phyloP scores from a whole-genome alignment of 2,329 filamentous ascomycete genomes.

The Calonectria pseudoreteaudii region DNA sequence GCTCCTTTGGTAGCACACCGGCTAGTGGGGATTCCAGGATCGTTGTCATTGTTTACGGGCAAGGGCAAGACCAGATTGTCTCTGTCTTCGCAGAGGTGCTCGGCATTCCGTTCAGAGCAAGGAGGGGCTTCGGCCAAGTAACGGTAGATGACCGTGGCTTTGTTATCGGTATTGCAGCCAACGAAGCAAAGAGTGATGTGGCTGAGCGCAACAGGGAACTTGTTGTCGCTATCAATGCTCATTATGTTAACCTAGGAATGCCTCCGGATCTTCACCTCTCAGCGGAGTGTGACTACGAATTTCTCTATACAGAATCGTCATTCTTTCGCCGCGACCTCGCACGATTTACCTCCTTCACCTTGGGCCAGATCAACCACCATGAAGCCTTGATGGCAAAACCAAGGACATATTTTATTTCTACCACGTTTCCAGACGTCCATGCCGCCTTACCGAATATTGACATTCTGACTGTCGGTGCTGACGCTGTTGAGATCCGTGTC shows the following conservation, averaged over 20 bases:
- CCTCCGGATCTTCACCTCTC: slow-evolving; percentile 76
- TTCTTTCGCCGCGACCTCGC: slow-evolving; percentile 82
- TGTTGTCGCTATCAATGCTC: slow-evolving; percentile 79
- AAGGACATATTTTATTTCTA: slow-evolving; percentile 87
- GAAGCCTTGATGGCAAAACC: slow-evolving; percentile 81
- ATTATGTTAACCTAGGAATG: slow-evolving; percentile 79
- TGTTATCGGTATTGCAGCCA: slow-evolving; percentile 75
- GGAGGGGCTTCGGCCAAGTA: slow-evolving; percentile 66
- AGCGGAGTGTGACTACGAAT: slow-evolving; percentile 83
- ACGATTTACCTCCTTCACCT: slow-evolving; percentile 81
- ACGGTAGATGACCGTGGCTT: slow-evolving; percentile 67
- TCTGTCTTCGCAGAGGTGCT: slow-evolving; percentile 82
- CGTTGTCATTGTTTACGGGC: slow-evolving; percentile 76
- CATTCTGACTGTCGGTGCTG: slow-evolving; percentile 86
- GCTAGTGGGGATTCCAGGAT: slow-evolving; percentile 68
- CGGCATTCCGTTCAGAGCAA: slow-evolving; percentile 76
- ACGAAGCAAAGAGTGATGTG: slow-evolving; percentile 68
- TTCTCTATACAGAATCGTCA: slow-evolving; percentile 80
- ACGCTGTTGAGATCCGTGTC: slow-evolving; percentile 87
- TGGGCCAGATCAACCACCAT: slow-evolving; percentile 84
- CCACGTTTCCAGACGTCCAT: slow-evolving; percentile 87
- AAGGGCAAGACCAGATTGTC: slow-evolving; percentile 79
- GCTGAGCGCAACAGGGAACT: slow-evolving; percentile 67
- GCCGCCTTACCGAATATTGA: slow-evolving; percentile 86
- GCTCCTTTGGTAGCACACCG: slow-evolving; percentile 59